Evolutionary conservation across 345 rosid genomes (phyloP), one percentile per base, ranked within the genome.

Genomic region (Stellera chamaejasme): DNA sequence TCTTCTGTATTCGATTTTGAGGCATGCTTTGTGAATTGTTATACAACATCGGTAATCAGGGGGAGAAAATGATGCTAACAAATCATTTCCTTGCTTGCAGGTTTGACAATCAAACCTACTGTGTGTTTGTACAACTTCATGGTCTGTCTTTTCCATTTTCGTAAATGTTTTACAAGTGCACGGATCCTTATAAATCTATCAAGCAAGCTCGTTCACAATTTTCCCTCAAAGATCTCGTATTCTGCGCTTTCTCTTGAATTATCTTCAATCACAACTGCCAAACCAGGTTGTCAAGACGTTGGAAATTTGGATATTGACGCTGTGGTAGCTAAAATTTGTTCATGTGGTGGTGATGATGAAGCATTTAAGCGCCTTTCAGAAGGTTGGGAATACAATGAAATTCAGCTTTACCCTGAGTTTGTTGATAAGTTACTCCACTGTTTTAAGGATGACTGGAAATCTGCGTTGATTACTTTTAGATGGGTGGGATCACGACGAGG

Each of bases 391-490:
- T 82, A 83, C 59, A 59, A 65, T 50, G 59, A 45, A 25, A 25
- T 84, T 10, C 73, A 55, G 45, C 63, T 81, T 61, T 78, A 87
- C 48, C 73, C 63, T 15, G 54, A 46, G 32, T 69, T 87, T 36
- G 79, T 87, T 62, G 57, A 67, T 54, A 69, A 69, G 72, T 62
- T 87, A 69, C 82, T 90, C 11, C 58, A 58, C 26, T 69, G 84
- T 65, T 90, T 84, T 68, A 79, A 72, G 75, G 85, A 87, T 61
- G 93, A 90, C 48, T 87, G 97, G 96, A 87, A 68, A 75, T 77
- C 88, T 16, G 86, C 97, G 2, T 52, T 85, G 66, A 95, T 82
- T 50, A 74, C 82, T 15, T 77, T 85, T 63, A 79, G 69, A 67
- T 91, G 96, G 96, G 88, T 85, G 0, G 82, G 63, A 45, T 67